Conservation (phyloP, 2,329 filamentous ascomycete genomes). For the Alternaria sp. region DNA sequence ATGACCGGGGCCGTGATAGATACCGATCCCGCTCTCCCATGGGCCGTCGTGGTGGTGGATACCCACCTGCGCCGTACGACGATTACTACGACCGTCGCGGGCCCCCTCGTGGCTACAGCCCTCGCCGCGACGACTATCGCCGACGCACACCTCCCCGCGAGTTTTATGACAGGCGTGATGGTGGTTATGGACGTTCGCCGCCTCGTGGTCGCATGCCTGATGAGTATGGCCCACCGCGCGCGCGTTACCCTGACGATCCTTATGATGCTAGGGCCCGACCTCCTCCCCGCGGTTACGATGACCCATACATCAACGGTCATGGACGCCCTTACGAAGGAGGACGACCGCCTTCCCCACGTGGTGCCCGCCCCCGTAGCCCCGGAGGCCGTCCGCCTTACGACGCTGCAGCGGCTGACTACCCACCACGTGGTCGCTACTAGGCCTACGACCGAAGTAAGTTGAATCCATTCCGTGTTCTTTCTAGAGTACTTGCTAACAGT, state of each 20-base stretch:
- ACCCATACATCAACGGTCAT: slow-evolving; percentile 68
- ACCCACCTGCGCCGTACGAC: slow-evolving; percentile 68
- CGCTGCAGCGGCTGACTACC: slow-evolving; percentile 56
- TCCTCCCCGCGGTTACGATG: slow-evolving; percentile 64
- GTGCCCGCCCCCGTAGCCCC: slow-evolving; percentile 56
- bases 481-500: slow-evolving; percentile 8
- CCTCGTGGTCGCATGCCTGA: slow-evolving; percentile 79
- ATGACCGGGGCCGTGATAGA: slow-evolving; percentile 75
- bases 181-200: slow-evolving; percentile 64
- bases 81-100: slow-evolving; percentile 80
- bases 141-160: slow-evolving; percentile 79
- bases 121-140: slow-evolving; percentile 85
- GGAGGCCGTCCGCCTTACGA: slow-evolving; percentile 68
- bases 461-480: slow-evolving; percentile 1
- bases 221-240: slow-evolving; percentile 72
- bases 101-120: slow-evolving; percentile 83
- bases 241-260: slow-evolving; percentile 75
- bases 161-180: slow-evolving; percentile 81
- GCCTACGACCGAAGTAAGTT: slow-evolving; percentile 19
- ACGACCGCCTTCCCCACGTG: slow-evolving; percentile 55
- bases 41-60: slow-evolving; percentile 68
- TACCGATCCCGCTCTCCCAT: slow-evolving; percentile 79
- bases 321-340: slow-evolving; percentile 63
- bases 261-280: slow-evolving; percentile 67
- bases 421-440: slow-evolving; percentile 49